Percentiles rank a stretch among this genome's conserved stretches.
Evolutionary conservation across 371 early-diverging fungal genomes (phyloP).

Genomic region (Mucor mucedo): DNA sequence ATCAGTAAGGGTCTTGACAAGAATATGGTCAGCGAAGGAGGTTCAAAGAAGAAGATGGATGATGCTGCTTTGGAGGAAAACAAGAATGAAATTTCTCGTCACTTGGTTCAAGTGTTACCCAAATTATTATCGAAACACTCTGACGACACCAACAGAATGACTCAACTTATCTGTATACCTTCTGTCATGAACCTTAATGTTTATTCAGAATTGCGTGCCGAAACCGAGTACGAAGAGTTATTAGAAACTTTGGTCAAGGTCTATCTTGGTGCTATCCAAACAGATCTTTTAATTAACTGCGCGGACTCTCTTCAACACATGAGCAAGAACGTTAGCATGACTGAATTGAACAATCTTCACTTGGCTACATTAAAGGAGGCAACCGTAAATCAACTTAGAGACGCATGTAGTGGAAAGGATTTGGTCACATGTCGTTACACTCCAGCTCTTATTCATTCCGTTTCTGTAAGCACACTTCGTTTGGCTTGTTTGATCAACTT

Average conservation of each 20-base stretch:
- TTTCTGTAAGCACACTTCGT: conserved; percentile 48
- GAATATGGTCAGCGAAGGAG: conserved; percentile 20
- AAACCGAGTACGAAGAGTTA: conserved; percentile 64
- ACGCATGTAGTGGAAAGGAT: conserved; percentile 51
- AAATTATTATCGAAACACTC: conserved; percentile 71
- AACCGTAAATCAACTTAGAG: conserved; percentile 49
- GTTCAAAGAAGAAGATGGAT: conserved; percentile 28
- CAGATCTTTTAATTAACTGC: conserved; percentile 36
- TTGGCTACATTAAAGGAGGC: conserved; percentile 46
- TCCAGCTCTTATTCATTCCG: conserved; percentile 46
- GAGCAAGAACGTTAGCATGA: conserved; percentile 41
- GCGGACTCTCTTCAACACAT: conserved; percentile 52
- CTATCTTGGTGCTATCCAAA: conserved; percentile 57
- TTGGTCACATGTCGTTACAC: conserved; percentile 43
- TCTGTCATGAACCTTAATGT: conserved; percentile 63
- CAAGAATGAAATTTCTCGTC: conserved; percentile 58
- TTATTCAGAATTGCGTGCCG: conserved; percentile 70
- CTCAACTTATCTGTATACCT: conserved; percentile 61
- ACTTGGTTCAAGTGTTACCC: conserved; percentile 61
- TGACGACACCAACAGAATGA: conserved; percentile 57
- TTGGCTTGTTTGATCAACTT: conserved; percentile 41
- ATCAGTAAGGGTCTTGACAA: conserved; percentile 39
- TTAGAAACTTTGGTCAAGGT: conserved; percentile 63
- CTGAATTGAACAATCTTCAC: conserved; percentile 38
- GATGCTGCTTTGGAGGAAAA: conserved; percentile 29